Evolutionary conservation across 371 early-diverging fungal genomes (phyloP), one percentile per base, ranked within the genome.

Genomic region (Syncephalastrum monosporum): DNA sequence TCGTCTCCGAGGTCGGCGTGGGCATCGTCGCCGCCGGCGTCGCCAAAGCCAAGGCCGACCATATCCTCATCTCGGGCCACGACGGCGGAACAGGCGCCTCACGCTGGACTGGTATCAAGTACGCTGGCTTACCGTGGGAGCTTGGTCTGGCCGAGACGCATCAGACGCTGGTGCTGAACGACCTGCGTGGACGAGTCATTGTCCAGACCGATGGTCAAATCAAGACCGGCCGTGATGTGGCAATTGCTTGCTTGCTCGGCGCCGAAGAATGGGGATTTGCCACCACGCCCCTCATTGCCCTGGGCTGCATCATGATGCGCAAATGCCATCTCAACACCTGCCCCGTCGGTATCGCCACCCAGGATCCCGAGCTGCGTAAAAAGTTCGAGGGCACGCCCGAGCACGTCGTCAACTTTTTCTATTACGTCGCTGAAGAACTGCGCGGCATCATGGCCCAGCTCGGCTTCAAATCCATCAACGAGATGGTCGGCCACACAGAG

Each of bases 181-280:
- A 93, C 59, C 85, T 98, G 54, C 91, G 98, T 68, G 95, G 95
- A 42, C 88, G 96, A 50, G 93, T 98, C 42, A 83, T 92, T 42
- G 85, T 98, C 50, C 98, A 98, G 75, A 95, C 96, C 3, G 98
- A 98, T 75, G 98, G 98, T 43, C 96, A 96, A 75, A 88, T 98
- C 72, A 94, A 93, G 77, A 98, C 97, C 10, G 98, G 95, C 42
- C 90, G 93, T 48, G 98, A 98, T 77, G 93, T 96, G 21, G 94
- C 93, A 10, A 82, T 96, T 65, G 95, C 97, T 7, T 93, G 95
- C 74, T 79, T 98, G 71, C 83, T 98, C 23, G 98, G 98, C 64
- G 98, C 97, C 53, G 96, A 98, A 72, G 98, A 98, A 82, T 96
- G 94, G 90, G 97, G 98, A 25, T 98, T 98, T 66, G 97, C 97